Conservation (phyloP, 2,329 filamentous ascomycete genomes). For the Metarhizium rileyi region DNA sequence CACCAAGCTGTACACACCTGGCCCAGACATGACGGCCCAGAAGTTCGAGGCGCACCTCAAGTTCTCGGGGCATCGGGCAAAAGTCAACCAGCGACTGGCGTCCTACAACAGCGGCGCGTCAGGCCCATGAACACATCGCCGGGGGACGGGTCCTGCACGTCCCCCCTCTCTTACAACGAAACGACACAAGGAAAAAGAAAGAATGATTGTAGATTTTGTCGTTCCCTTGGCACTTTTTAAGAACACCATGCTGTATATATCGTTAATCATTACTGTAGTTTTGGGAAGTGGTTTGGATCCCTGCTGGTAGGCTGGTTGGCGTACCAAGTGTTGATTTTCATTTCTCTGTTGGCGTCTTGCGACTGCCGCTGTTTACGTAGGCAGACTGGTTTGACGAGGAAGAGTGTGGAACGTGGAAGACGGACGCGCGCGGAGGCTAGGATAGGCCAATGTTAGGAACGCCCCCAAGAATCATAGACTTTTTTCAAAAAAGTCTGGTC, state of each 20-base stretch:
- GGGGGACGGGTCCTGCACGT: neutral
- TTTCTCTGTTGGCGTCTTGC: neutral
- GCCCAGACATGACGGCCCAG: constrained; percentile 71
- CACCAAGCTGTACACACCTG: constrained; percentile 86
- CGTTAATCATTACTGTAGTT: neutral
- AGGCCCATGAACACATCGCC: neutral
- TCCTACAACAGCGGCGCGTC: constrained; percentile 12
- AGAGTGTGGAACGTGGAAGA: neutral
- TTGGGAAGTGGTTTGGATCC: neutral
- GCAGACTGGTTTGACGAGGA: neutral
- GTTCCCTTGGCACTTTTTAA: neutral
- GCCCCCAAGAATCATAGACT: neutral
- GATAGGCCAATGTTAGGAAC: neutral
- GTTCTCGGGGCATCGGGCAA: constrained; percentile 70
- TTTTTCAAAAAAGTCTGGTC: no score
- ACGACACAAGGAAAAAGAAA: neutral
- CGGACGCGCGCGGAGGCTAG: neutral
- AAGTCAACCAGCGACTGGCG: constrained; percentile 37
- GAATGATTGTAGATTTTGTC: neutral
- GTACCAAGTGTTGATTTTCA: neutral
- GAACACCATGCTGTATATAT: neutral
- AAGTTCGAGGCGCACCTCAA: constrained; percentile 92
- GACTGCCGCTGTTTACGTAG: neutral
- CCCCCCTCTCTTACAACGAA: no score
- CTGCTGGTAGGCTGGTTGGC: neutral